Base-by-base conservation (phyloP, 306 rosid species). In the Cicer cuneatum region DNA sequence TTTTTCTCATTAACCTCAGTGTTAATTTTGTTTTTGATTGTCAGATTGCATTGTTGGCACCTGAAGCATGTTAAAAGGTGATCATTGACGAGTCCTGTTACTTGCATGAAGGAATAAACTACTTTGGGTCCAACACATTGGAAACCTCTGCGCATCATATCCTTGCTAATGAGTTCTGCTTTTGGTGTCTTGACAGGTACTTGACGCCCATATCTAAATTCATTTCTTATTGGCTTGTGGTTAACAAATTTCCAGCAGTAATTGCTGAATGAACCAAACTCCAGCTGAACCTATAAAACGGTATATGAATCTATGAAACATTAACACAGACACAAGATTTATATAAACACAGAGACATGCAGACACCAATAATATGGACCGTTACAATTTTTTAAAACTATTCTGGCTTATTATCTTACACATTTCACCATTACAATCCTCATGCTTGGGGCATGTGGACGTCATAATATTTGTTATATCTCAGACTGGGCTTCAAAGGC, bases 91-190 rank as follows among this genome's bases (percentile, higher is more conserved):
- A 94, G 86, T 53, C 98, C 96, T 1, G 95, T 66, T 13, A 81
- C 95, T 77, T 92, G 98, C 98, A 94, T 88, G 88, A 94, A 92
- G 16, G 95, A 91, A 77, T 94, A 94, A 69, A 91, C 66, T 9
- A 88, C 92, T 0, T 92, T 94, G 0, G 98, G 97, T 33, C 98
- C 98, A 21, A 94, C 97, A 33, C 98, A 91, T 19, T 96, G 97
- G 65, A 94, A 94, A 24, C 99, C 99, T 81, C 99, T 87, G 24
- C 83, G 84, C 89, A 92, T 88, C 91, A 94, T 76, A 83, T 90
- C 97, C 85, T 94, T 94, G 89, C 98, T 90, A 39, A 94, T 85
- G 49, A 83, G 45, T 76, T 94, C 95, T 6, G 95, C 88, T 87
- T 94, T 94, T 11, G 98, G 97, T 0, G 93, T 90, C 79, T 92